These are phyloP conservation scores for Trichoderma polysporum DNA, from an alignment of 2,329 filamentous ascomycete species.

Conservation along the genomic window DNA sequence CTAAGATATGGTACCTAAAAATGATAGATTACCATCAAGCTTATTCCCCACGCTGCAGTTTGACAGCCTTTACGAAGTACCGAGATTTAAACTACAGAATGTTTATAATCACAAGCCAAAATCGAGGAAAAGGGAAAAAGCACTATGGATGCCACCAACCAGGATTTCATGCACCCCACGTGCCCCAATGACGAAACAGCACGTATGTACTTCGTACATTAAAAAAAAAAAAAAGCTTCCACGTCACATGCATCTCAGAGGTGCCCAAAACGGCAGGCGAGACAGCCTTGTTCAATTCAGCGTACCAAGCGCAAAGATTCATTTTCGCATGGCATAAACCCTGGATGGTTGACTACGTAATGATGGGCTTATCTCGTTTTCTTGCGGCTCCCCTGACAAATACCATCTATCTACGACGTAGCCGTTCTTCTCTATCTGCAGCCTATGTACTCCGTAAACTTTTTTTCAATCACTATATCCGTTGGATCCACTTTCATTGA, in stretches of 20 bases:
- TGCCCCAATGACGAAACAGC: constrained; percentile 11
- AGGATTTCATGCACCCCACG: constrained; percentile 16
- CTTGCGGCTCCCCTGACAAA: no score
- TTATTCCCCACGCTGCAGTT: neutral
- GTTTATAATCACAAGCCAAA: neutral
- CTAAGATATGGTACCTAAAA: neutral
- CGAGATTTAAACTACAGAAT: neutral
- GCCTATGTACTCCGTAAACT: no score
- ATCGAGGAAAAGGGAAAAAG: neutral
- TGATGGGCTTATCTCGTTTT: neutral
- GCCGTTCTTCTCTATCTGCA: no score
- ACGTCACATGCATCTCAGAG: neutral
- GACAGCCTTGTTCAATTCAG: neutral
- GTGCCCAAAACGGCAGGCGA: neutral
- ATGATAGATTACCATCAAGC: neutral
- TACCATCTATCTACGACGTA: no score
- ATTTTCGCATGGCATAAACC: neutral
- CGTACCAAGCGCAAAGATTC: neutral
- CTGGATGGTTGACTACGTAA: neutral
- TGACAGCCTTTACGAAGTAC: neutral
- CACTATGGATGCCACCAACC: constrained; percentile 6
- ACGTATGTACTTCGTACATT: neutral
- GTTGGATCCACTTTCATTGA: no score
- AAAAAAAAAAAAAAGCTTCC: neutral
- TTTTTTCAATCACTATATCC: no score